These are phyloP conservation scores for Orbilia quercus DNA, from an alignment of 2,329 filamentous ascomycete species.

Conservation along the genomic window DNA sequence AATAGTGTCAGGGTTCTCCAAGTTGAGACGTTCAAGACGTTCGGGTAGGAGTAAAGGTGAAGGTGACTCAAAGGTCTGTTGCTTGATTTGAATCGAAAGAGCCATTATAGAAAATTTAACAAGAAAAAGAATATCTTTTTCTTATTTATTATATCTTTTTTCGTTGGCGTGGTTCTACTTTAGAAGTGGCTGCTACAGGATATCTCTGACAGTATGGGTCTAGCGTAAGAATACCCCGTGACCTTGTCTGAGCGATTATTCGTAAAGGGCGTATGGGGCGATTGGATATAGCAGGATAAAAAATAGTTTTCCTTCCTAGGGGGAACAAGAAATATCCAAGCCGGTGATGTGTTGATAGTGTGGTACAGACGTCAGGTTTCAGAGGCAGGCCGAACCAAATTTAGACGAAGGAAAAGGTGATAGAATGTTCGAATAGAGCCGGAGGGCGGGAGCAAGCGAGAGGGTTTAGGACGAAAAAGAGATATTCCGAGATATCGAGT, in stretches of 20 bases:
- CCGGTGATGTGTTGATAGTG: conserved; percentile 47
- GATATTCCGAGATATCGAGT: conserved; percentile 54
- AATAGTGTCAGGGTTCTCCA: conserved; percentile 44
- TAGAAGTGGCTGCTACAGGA: conserved; percentile 18
- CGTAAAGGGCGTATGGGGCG: conserved; percentile 20
- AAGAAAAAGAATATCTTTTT: conserved; percentile 14
- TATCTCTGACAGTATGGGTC: conserved; percentile 29
- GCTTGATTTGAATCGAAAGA: conserved; percentile 25
- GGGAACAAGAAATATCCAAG: conserved; percentile 6
- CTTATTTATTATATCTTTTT: conserved; percentile 35
- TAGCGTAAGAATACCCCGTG: conserved; percentile 53
- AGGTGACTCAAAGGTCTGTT: conserved; percentile 40
- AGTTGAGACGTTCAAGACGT: conserved; percentile 48
- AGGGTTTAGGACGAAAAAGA: conserved; percentile 38
- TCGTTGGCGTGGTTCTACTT: conserved; percentile 3
- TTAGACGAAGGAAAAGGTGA: conserved; percentile 39
- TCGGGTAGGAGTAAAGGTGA: conserved; percentile 53
- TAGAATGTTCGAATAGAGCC: conserved; percentile 24
- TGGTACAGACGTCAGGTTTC: conserved; percentile 53
- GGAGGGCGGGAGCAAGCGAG: conserved; percentile 56
- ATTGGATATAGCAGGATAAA: conserved; percentile 19
- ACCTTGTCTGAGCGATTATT: conserved; percentile 57
- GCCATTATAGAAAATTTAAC: conserved; percentile 38
- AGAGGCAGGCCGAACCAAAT: conserved; percentile 31
- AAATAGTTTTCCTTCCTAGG: conserved; percentile 21